phyloP scores from a whole-genome alignment of 129 eudicot species.

The Erigeron canadensis region DNA sequence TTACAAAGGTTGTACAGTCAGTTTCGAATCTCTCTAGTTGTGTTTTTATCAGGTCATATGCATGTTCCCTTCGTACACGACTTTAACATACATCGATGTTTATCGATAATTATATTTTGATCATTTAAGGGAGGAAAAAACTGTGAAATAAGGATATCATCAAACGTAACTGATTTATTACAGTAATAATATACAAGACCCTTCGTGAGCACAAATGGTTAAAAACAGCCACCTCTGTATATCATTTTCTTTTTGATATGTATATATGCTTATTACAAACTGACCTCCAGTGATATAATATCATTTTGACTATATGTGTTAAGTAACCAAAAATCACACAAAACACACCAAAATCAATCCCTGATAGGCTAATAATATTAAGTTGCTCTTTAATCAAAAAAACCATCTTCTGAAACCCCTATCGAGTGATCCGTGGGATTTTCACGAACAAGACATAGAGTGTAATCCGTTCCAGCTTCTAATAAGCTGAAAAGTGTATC shows the following conservation, averaged over 20 bases:
- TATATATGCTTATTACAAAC: slow-evolving; percentile 26
- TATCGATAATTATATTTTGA: too few species aligned
- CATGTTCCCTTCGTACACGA: too few species aligned
- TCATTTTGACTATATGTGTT: slow-evolving; percentile 28
- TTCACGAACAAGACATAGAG: slow-evolving; percentile 23
- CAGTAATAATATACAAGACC: too few species aligned
- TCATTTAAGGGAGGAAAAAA: too few species aligned
- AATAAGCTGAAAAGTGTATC: slow-evolving; percentile 49
- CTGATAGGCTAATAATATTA: neutral
- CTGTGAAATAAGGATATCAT: too few species aligned
- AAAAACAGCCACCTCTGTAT: slow-evolving; percentile 28
- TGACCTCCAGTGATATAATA: slow-evolving; percentile 33
- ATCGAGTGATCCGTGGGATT: neutral
- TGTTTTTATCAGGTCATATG: too few species aligned
- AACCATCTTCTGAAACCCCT: slow-evolving; percentile 22
- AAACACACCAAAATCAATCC: slow-evolving; percentile 40
- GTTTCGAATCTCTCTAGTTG: too few species aligned
- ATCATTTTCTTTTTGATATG: slow-evolving; percentile 17
- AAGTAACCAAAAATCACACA: slow-evolving; percentile 32
- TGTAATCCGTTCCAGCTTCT: slow-evolving; percentile 20
- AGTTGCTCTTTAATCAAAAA: slow-evolving; percentile 18
- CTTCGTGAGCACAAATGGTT: neutral
- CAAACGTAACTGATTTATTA: too few species aligned
- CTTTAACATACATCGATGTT: too few species aligned
- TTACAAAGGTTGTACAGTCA: too few species aligned